Evolutionary conservation across 352 stramenopile genomes (phyloP), one percentile per base, ranked within the genome.

Genomic region (Phytophthora constricta): DNA sequence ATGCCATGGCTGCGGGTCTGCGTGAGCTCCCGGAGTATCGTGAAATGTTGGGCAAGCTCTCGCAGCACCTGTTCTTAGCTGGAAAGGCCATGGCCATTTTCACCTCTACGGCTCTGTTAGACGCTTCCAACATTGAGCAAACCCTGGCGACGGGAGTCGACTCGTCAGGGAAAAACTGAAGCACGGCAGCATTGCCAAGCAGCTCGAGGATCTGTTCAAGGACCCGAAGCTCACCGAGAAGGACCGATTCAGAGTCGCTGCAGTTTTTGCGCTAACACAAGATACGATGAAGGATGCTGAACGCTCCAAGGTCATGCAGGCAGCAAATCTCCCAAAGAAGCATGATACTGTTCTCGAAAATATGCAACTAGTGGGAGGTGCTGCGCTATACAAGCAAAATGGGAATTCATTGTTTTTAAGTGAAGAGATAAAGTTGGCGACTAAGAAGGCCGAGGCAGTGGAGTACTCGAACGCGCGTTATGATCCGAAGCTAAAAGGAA

Each of bases 61-160:
- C 84, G 0, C 92, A 99, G 72, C 96, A 99, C 62, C 87, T 99
- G 74, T 93, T 93, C 49, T 84, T 99, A 57, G 87, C 96, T 0
- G 92, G 95, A 25, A 95, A 98, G 68, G 97, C 91, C 34, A 98
- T 99, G 90, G 93, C 97, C 46, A 81, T 85, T 7, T 98, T 99
- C 64, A 97, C 91, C 5, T 90, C 89, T 9, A 77, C 82, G 14
- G 79, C 76, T 33, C 65, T 99, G 7, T 62, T 99, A 27, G 90
- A 98, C 19, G 78, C 98, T 0, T 96, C 85, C 16, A 96, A 98
- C 49, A 72, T 99, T 43, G 97, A 99, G 68, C 96, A 99, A 71
- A 98, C 87, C 3, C 84, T 99, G 47, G 94, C 95, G 0, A 99
- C 96, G 1, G 96, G 96, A 5, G 91, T 98, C 3, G 94, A 98